Base-by-base conservation (phyloP, 352 stramenopile species). In the Globisporangium paroecandrum region DNA sequence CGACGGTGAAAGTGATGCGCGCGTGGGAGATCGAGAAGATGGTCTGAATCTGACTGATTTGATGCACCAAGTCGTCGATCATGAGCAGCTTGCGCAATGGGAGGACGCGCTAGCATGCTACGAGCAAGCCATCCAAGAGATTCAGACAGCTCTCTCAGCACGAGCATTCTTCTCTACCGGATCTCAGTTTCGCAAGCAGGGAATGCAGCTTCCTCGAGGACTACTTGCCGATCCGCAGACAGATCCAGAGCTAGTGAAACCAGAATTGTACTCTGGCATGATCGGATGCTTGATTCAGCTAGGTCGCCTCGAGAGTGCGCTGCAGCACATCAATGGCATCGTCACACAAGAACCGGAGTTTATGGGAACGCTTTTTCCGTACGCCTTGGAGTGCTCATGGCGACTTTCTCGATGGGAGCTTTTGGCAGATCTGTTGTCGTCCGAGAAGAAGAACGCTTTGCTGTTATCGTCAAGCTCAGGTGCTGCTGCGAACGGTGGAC, bases 261-360 rank as follows among this genome's bases (percentile, higher is more conserved):
- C 84, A 12, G 73, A 88, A 18, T 64, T 96, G 32, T 96, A 95
- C 69, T 84, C 79, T 6, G 89, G 89, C 34, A 91, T 95, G 69
- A 85, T 96, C 57, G 71, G 83, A 10, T 95, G 89, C 55, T 64
- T 95, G n/a, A 93, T 94, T 34, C 86, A 95, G 66, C 74, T 96
- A 2, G 89, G 89, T 20, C 81, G 86, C 15, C 76, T 94, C 9
- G 89, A 95, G 73, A 94, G 83, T 66, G 89, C 87, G 12, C 72
- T 96, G 22, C 87, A 95, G 64, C 84, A 95, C 70, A 94, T 95
- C 38, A 91, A 94, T 53, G 89, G 89, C 20, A 95, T 96, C 51
- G 79, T 89, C 5, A 91, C 81, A 10, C 77, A 89, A 72, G 86
- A 94, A 49, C 85, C 87, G 1, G 75, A 91, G 34, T 89, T 88